Evolutionary conservation across 768 basidiomycete genomes (phyloP).

Genomic region (Phaeotremella fagi): DNA sequence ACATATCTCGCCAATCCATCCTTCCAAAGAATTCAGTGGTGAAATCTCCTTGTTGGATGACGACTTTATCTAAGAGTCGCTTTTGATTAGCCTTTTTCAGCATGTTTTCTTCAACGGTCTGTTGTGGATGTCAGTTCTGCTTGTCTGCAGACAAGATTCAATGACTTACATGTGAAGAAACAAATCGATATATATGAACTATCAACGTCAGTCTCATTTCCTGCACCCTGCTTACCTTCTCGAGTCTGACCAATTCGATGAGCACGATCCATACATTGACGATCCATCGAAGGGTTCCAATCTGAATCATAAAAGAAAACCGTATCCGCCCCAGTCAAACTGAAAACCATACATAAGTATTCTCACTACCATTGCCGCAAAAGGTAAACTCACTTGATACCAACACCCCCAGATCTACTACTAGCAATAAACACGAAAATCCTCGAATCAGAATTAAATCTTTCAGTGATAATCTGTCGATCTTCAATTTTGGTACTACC

Average conservation of each 20-base stretch:
- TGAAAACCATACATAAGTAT: constrained; percentile 1
- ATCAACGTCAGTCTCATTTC: too few species aligned
- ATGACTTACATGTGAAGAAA: constrained; percentile 48
- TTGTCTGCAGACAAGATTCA: too few species aligned
- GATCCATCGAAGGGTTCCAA: constrained; percentile 52
- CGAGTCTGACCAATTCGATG: constrained; percentile 50
- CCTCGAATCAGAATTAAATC: constrained; percentile 51
- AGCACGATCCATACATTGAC: constrained; percentile 52
- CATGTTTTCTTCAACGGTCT: constrained; percentile 95
- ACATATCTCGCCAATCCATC: constrained; percentile 76
- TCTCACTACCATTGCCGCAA: neutral
- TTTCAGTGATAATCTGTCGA: constrained; percentile 54
- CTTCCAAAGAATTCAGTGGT: constrained; percentile 51
- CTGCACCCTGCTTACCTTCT: constrained; percentile 40
- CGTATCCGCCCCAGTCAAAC: constrained; percentile 52
- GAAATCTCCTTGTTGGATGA: constrained; percentile 90
- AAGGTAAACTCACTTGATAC: constrained; percentile 64
- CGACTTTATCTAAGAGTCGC: constrained; percentile 78
- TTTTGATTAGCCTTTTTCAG: constrained; percentile 98
- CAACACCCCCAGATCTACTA: constrained; percentile 59
- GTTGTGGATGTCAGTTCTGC: constrained; percentile 52
- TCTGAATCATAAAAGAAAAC: constrained; percentile 53
- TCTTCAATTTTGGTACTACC: constrained; percentile 91
- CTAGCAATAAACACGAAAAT: constrained; percentile 52
- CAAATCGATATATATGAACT: constrained; percentile 93